Base-by-base conservation (phyloP, 371 early-diverging fungal genomes). In the Homolaphlyctis polyrhiza region DNA sequence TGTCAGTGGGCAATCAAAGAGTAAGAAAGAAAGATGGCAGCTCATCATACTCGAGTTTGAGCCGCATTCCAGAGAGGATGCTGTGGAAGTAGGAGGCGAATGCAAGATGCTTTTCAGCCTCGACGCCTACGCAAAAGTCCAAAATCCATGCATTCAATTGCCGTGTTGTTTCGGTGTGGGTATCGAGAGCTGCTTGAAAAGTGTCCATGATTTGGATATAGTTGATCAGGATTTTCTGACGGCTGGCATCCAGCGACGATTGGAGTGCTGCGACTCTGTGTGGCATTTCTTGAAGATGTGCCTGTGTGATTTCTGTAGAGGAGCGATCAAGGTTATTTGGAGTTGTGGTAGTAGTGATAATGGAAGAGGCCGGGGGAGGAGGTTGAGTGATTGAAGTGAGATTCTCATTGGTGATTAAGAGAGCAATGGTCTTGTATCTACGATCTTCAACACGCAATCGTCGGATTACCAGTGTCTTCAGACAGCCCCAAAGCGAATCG, bases 21-120 rank as follows among this genome's bases (percentile, higher is more conserved):
- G n/a, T n/a, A n/a, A n/a, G n/a, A n/a, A n/a, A n/a, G n/a, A n/a
- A n/a, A n/a, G n/a, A n/a, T n/a, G n/a, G n/a, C n/a, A n/a, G n/a
- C n/a, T n/a, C n/a, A n/a, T n/a, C 52, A 14, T 27, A 55, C 55
- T 55, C 55, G 55, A 55, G 4, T 25, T 55, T 55, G 33, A 55
- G 35, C n/a, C 55, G 27, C n/a, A 27, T 3, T 18, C 32, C 32
- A n/a, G 55, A 18, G 35, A 8, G 55, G 11, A 55, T 27, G 11
- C 30, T 27, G 6, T 55, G 30, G 2, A 55, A 11, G 35, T 55
- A 55, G 14, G 55, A 18, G 5, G 55, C 55, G 32, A 55, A 55
- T 33, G 55, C 30, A 14, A 2, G 30, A 25, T 55, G 55, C 28
- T 14, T 3, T n/a, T 2, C 55, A 11, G 55, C 2, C 35, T 55